Conservation (phyloP, 331 rosid species). For the Telfairia occidentalis region DNA sequence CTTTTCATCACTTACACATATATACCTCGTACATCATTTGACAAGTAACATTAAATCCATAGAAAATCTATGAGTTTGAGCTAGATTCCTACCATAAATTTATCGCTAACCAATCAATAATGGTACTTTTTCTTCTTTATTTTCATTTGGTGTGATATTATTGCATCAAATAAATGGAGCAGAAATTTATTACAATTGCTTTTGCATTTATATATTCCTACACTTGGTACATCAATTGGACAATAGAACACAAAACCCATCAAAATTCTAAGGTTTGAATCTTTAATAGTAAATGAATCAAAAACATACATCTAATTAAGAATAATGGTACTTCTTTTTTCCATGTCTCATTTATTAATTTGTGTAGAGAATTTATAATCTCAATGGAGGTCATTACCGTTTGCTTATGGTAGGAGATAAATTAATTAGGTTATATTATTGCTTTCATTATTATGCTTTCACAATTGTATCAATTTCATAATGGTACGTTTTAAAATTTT, state of each 20-base stretch:
- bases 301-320: background rate
- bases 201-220: slow-evolving; percentile 3
- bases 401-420: too few relatives aligned
- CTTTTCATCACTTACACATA: background rate
- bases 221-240: background rate
- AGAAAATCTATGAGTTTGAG: background rate
- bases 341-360: background rate
- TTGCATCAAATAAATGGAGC: background rate
- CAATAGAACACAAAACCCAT: background rate
- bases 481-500: too few relatives aligned
- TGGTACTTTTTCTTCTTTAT: background rate
- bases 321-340: background rate
- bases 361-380: background rate
- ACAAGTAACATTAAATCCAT: background rate
- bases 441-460: too few relatives aligned
- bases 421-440: too few relatives aligned
- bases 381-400: too few relatives aligned
- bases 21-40: background rate
- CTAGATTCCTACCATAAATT: background rate
- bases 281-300: background rate
- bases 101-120: background rate
- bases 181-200: background rate
- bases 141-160: background rate
- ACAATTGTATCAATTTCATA: background rate
- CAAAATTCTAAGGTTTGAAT: background rate